These are phyloP conservation scores for Naganishia antarctica DNA, from an alignment of 768 basidiomycete genomes.

Conservation along the genomic window DNA sequence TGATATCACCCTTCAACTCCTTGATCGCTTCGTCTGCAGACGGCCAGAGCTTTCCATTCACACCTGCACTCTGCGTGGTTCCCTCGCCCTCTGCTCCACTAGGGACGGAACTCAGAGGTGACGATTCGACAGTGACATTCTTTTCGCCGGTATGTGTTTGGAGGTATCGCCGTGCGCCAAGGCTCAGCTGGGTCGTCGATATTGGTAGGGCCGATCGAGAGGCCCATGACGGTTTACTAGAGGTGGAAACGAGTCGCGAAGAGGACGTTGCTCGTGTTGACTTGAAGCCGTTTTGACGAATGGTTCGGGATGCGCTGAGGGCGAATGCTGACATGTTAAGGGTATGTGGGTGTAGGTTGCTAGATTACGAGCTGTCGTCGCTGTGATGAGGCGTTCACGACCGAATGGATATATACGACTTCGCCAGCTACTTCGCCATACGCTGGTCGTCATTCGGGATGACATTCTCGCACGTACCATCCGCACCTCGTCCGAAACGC, in stretches of 20 bases:
- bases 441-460: neutral
- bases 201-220: neutral
- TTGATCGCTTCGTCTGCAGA: conserved; percentile 36
- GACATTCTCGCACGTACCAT: neutral
- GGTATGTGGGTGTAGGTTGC: neutral
- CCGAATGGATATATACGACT: conserved; percentile 2
- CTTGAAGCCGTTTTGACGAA: conserved; percentile 13
- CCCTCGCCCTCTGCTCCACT: conserved; percentile 22
- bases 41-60: conserved; percentile 30
- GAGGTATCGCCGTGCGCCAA: conserved; percentile 7
- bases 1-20: conserved; percentile 37
- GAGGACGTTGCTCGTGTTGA: no score
- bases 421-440: no score
- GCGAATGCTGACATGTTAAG: conserved; percentile 10
- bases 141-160: conserved; percentile 5
- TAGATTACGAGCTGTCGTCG: neutral
- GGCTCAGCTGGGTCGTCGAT: conserved; percentile 3
- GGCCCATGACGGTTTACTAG: neutral
- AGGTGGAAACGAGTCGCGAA: neutral
- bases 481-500: neutral
- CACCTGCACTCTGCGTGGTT: no score
- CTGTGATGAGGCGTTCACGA: neutral
- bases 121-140: neutral
- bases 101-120: conserved; percentile 3
- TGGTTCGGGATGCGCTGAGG: conserved; percentile 4